Conservation (phyloP, 345 rosid species). For the Arabidopsis suecica region DNA sequence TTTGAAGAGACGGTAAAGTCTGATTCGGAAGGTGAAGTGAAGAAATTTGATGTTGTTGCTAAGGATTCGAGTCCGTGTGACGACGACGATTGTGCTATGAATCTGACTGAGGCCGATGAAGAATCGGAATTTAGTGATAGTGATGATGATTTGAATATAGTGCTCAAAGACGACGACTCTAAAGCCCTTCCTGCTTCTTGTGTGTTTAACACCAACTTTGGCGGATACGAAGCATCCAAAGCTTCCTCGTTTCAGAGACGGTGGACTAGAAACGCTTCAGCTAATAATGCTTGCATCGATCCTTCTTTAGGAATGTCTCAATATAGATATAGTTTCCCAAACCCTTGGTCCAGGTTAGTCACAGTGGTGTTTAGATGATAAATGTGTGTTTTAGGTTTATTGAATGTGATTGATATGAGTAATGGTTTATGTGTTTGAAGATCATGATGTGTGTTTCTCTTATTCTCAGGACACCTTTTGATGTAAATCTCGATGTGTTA, state of each 20-base stretch:
- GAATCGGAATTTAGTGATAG: slow-evolving; percentile 56
- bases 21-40: slow-evolving; percentile 11
- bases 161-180: slow-evolving; percentile 66
- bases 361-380: background rate
- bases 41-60: slow-evolving; percentile 7
- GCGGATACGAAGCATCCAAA: slow-evolving; percentile 24
- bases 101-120: slow-evolving; percentile 10
- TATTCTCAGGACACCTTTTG: slow-evolving; percentile 56
- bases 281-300: slow-evolving; percentile 12
- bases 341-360: slow-evolving; percentile 71
- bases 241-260: slow-evolving; percentile 18
- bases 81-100: slow-evolving; percentile 18
- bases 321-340: slow-evolving; percentile 51
- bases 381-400: background rate
- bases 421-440: background rate
- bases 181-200: slow-evolving; percentile 22
- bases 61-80: slow-evolving; percentile 32
- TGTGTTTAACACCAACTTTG: slow-evolving; percentile 15
- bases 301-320: slow-evolving; percentile 39
- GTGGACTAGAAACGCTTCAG: slow-evolving; percentile 30
- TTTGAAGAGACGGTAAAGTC: slow-evolving; percentile 3
- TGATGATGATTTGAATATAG: slow-evolving; percentile 72
- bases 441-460: slow-evolving; percentile 5
- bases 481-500: slow-evolving; percentile 56
- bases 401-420: slow-evolving; percentile 3